A percentile compares a stretch with the other conserved stretches of the same genome.
Conservation (phyloP, 176 grass and related monocot genomes). For the Oryza australiensis region DNA sequence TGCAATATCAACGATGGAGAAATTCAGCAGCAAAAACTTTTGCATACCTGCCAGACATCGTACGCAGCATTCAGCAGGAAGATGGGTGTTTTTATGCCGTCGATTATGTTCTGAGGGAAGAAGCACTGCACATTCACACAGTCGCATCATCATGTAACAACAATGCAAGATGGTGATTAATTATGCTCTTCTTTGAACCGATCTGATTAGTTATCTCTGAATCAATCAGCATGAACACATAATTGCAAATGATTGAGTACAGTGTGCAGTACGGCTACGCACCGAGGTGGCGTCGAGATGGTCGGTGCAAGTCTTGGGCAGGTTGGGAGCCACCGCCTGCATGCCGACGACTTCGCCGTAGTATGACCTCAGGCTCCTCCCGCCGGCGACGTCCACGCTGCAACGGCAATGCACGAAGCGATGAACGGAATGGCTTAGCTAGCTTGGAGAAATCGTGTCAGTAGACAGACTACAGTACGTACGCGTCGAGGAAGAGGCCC, state of each 20-base stretch:
- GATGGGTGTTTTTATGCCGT: slow-evolving; percentile 62
- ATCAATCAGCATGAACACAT: too few relatives aligned
- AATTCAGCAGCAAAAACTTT: background rate
- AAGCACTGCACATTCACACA: slow-evolving; percentile 61
- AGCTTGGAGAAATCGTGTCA: too few relatives aligned
- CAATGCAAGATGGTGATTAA: too few relatives aligned
- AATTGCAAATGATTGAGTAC: background rate
- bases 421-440: too few relatives aligned
- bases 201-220: too few relatives aligned
- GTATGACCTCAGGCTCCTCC: slow-evolving; percentile 57
- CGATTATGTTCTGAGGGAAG: slow-evolving; percentile 74
- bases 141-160: too few relatives aligned
- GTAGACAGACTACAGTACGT: background rate
- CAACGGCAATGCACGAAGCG: background rate
- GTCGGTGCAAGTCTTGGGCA: slow-evolving; percentile 57
- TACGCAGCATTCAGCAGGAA: slow-evolving; percentile 91
- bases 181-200: too few relatives aligned
- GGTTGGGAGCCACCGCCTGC: slow-evolving; percentile 56
- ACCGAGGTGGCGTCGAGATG: slow-evolving; percentile 69
- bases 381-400: slow-evolving; percentile 66
- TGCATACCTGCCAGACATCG: slow-evolving; percentile 84
- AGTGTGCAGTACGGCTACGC: background rate
- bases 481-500: slow-evolving; percentile 88
- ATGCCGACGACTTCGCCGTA: slow-evolving; percentile 59
- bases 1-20: background rate